These are phyloP conservation scores for Leptographium procerum DNA, from an alignment of 2,329 filamentous ascomycete genomes.

Conservation along the genomic window DNA sequence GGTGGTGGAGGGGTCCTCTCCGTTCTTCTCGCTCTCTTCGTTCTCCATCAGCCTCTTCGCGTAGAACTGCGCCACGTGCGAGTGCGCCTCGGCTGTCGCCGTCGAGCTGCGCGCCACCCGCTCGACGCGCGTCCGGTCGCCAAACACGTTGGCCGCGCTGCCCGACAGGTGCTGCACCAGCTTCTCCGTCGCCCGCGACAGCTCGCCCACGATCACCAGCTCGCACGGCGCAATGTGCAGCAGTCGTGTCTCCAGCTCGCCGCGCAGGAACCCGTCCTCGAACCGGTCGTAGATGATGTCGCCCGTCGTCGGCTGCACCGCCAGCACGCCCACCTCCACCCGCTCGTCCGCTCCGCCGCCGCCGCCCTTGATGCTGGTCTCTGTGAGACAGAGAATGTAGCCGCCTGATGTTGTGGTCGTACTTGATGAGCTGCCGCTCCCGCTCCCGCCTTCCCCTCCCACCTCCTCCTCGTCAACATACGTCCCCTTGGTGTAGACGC, in stretches of 20 bases:
- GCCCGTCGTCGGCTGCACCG: conserved; percentile 89
- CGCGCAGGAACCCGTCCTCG: conserved; percentile 94
- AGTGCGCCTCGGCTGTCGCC: conserved; percentile 73
- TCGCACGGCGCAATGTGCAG: conserved; percentile 94
- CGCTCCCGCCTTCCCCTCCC: conserved; percentile 29
- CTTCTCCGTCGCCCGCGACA: conserved; percentile 87
- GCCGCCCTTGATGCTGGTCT: conserved; percentile 57
- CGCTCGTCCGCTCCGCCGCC: conserved; percentile 71
- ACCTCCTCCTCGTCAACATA: conserved; percentile 90
- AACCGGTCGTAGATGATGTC: conserved; percentile 95
- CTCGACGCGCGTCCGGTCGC: conserved; percentile 80
- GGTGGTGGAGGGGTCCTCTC: too few species aligned
- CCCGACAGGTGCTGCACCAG: conserved; percentile 81
- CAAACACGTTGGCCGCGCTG: conserved; percentile 83
- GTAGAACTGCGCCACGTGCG: conserved; percentile 87
- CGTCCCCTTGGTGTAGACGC: conserved; percentile 94
- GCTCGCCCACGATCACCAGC: conserved; percentile 80
- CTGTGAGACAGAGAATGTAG: conserved; percentile 89
- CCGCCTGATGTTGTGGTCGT: conserved; percentile 47
- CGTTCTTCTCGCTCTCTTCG: not conserved
- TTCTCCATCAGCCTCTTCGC: conserved; percentile 57
- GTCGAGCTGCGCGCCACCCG: conserved; percentile 53
- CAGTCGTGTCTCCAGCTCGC: conserved; percentile 88
- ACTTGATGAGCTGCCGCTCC: too few species aligned
- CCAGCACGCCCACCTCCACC: conserved; percentile 81